Base-by-base conservation (phyloP, 495 filamentous ascomycete genomes). In the Letharia lupina region DNA sequence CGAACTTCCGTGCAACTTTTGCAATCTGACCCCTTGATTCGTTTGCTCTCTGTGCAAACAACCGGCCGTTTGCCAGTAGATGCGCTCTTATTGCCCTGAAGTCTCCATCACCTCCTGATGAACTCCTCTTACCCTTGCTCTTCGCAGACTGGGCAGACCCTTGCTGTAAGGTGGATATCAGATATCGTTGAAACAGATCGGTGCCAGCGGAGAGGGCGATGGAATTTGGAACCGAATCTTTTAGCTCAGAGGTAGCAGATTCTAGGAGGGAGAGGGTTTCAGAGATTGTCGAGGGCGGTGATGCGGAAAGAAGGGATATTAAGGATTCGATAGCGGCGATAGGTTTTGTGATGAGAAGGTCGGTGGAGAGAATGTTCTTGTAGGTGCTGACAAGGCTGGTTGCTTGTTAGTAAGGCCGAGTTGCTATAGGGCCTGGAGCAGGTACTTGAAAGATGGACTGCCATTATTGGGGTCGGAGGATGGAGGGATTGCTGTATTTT, bases 321-420 rank as follows among this genome's bases (percentile, higher is more conserved):
- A 97, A 83, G 45, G 94, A 86, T 77, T 97, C 92, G 75, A 98
- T 96, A 62, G 94, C 93, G 3, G 93, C 94, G 61, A 98, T 88
- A 60, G 93, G 91, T 90, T 96, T 96, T 37, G 92, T 96, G 50
- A 97, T 83, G 39, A 94, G 89, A 18, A 87, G 85, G 76, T 96
- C 91, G 57, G 79, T 78, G 70, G 72, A 72, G 61, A 87, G 83
- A 63, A 88, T 77, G 61, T 78, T 71, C 77, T 81, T 80, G 79
- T 88, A 88, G 52, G 81, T 83, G 56, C 77, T 73, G 72, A 86
- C 82, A 67, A 88, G 83, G 72, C 80, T 83, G 69, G 39, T n/a
- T n/a, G 13, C 15, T n/a, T 7, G 41, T 66, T 15, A 69, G 63
- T 52, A 35, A 48, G 37, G 42, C 12, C 11, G 33, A 42, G 10